Percentiles rank a stretch among this genome's conserved stretches.
Conservation (phyloP, 331 rosid species). For the Telfairia occidentalis region DNA sequence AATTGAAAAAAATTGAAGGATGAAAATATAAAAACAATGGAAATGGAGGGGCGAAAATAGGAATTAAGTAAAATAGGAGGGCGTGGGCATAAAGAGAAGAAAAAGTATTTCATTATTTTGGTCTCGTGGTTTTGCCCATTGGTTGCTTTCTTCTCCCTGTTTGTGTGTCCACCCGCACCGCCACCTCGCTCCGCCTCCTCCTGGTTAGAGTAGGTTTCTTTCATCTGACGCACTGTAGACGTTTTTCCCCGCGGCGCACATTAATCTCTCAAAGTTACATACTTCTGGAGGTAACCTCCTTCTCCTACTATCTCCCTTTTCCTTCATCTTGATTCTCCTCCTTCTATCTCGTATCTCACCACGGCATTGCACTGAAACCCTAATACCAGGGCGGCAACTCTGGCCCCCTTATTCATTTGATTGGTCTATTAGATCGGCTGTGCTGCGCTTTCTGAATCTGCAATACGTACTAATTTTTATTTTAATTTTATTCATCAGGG, state of each 20-base stretch:
- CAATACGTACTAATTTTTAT: neutral
- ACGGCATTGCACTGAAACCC: conserved; percentile 25
- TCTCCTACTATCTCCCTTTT: conserved; percentile 1
- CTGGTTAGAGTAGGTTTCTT: conserved; percentile 42
- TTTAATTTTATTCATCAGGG: conserved; percentile 23
- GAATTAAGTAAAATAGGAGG: conserved; percentile 12
- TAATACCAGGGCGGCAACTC: conserved; percentile 12
- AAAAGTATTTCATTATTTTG: neutral
- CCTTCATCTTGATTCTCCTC: neutral
- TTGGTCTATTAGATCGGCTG: neutral
- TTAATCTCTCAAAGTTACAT: conserved; percentile 28
- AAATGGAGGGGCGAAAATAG: neutral
- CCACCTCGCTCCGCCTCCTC: neutral
- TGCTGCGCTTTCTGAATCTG: conserved; percentile 8
- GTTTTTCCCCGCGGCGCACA: conserved; percentile 23
- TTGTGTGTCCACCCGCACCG: neutral
- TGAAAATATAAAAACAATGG: neutral
- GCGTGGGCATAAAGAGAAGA: too few relatives aligned
- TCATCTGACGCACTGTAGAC: conserved; percentile 17
- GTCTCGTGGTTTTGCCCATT: conserved; percentile 16
- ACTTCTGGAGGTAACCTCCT: conserved; percentile 24
- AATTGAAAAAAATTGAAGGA: too few relatives aligned
- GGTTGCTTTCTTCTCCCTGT: neutral
- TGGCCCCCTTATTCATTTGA: neutral
- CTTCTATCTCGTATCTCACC: neutral